These are phyloP conservation scores for Fusarium dlaminii DNA, from an alignment of 2,329 filamentous ascomycete species.

Conservation along the genomic window DNA sequence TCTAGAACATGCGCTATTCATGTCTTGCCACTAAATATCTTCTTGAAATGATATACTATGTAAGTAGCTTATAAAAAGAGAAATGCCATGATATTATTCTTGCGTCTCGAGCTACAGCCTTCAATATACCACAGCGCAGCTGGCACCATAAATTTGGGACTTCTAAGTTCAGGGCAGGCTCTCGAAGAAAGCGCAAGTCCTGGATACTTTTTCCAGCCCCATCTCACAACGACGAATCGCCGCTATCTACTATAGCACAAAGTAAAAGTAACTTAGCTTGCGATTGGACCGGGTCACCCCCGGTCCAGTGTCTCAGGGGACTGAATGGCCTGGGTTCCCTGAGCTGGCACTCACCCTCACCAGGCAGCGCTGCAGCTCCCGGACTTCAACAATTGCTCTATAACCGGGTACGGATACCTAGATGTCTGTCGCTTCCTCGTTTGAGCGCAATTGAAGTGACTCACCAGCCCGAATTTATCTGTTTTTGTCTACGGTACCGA, in stretches of 20 bases:
- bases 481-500: too few species aligned
- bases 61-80: too few species aligned
- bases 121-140: background rate
- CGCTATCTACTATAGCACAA: background rate
- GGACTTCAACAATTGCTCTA: background rate
- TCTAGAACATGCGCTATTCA: too few species aligned
- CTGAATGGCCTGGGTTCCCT: background rate
- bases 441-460: background rate
- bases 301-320: background rate
- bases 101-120: background rate
- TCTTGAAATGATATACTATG: too few species aligned
- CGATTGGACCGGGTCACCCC: background rate
- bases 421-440: background rate
- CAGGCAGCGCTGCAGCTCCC: background rate
- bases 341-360: background rate
- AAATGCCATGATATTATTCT: background rate
- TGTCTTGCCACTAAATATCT: too few species aligned
- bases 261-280: background rate
- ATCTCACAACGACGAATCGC: background rate
- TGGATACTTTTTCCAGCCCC: background rate
- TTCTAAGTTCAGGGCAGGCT: background rate
- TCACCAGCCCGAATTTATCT: background rate
- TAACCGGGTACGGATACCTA: background rate
- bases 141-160: background rate
- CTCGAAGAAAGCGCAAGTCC: background rate